Percentiles rank a stretch among this genome's conserved stretches.
phyloP scores from a whole-genome alignment of 78 protist species.

The Anaeramoeba flamelloides region DNA sequence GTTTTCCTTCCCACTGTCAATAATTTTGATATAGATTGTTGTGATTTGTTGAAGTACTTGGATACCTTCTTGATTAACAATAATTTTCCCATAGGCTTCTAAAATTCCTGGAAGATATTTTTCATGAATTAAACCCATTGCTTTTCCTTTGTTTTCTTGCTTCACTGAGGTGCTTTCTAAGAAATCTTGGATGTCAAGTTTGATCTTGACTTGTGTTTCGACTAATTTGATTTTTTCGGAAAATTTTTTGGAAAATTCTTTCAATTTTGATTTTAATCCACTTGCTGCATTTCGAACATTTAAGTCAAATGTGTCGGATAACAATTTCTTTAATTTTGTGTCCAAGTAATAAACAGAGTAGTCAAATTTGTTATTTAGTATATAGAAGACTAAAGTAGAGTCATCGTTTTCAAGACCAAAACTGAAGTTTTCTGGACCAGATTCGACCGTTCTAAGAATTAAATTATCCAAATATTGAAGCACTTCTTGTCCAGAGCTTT shows the following conservation, averaged over 20 bases:
- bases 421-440: background rate
- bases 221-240: no score
- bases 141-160: background rate
- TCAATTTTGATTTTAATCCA: no score
- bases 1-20: no score
- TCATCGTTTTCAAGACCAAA: background rate
- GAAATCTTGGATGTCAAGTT: no score
- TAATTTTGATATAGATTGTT: no score
- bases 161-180: background rate
- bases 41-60: conserved; percentile 1
- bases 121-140: background rate
- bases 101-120: background rate
- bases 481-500: background rate
- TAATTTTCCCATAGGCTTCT: background rate
- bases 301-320: no score
- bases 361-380: no score
- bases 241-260: no score
- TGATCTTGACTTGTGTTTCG: no score
- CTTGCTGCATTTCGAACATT: no score
- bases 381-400: background rate
- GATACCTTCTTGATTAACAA: background rate
- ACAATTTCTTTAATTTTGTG: no score
- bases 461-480: background rate
- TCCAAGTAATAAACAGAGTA: background rate
- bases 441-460: background rate